Percentiles rank a stretch among this genome's conserved stretches.
Evolutionary conservation across 73 alveolate species (phyloP).

Genomic region (Halteria grandinella): DNA sequence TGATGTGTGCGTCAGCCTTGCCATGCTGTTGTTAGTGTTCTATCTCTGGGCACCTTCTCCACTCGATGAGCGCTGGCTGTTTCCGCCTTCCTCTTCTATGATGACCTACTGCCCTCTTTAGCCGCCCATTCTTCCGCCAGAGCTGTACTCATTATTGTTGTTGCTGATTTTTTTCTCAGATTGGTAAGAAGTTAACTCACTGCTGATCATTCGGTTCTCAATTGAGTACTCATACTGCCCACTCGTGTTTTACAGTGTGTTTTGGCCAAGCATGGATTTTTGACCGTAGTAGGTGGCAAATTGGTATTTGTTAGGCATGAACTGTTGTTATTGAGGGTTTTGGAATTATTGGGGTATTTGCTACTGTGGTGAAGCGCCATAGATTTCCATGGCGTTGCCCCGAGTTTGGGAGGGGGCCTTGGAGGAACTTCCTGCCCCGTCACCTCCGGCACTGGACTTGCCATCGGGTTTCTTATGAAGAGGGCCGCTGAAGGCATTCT

Average conservation of each 20-base stretch:
- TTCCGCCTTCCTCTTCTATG: conserved; percentile 49
- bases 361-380: conserved; percentile 31
- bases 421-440: too few relatives aligned
- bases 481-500: conserved; percentile 53
- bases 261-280: too few relatives aligned
- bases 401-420: too few relatives aligned
- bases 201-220: conserved; percentile 5
- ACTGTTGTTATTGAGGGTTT: too few relatives aligned
- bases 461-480: conserved; percentile 5
- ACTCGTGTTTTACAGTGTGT: neutral
- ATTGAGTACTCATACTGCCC: conserved; percentile 1
- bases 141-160: too few relatives aligned
- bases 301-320: conserved; percentile 21
- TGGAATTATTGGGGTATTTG: too few relatives aligned
- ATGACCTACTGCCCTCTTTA: too few relatives aligned
- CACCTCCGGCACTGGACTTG: too few relatives aligned
- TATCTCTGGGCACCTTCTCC: conserved; percentile 7
- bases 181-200: conserved; percentile 47
- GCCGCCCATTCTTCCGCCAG: too few relatives aligned
- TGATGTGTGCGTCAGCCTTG: neutral
- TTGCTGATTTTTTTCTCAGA: conserved; percentile 44
- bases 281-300: conserved; percentile 41
- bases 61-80: conserved; percentile 28
- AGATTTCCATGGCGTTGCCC: conserved; percentile 26
- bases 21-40: neutral